Evolutionary conservation across 2,329 filamentous ascomycete species (phyloP), one percentile per base, ranked within the genome.

Genomic region (Monilinia fructicola): DNA sequence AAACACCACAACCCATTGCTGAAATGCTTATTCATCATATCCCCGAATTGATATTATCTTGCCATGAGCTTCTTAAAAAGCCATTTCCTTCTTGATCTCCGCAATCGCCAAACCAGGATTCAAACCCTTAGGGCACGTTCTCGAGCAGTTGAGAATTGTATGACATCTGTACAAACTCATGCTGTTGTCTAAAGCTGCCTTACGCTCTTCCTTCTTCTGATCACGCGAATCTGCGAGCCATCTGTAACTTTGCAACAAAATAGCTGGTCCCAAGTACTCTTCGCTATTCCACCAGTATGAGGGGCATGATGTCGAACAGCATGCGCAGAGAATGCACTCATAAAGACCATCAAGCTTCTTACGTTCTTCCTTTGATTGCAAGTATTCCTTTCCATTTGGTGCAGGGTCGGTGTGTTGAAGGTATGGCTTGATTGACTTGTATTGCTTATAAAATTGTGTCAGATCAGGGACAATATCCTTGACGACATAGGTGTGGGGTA

Each of bases 231-330:
- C 95, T 77, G 89, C 90, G 73, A 99, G 85, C 95, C 95, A 99
- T 78, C 94, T 89, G 88, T 98, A 99, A 11, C 93, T 97, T 83
- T 99, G 95, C 73, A 99, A 88, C 64, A 99, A 90, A 69, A 99
- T 92, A 73, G 95, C 95, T 68, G 95, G 95, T 71, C 95, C 95
- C 61, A 99, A 91, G 83, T 99, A 99, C 81, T 98, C 93, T 82
- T 98, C 93, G 74, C 90, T 89, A 85, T 99, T 99, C 95, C 95
- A 99, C 95, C 95, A 99, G 86, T 99, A 99, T 23, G 93, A 97
- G n/a, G 95, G 95, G 85, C 95, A 99, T 56, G 94, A 97, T 28
- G 95, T 99, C 73, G 91, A 95, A 88, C 95, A 99, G 89, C 95
- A 99, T 74, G 94, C 94, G 85, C 95, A 99, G 67, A 99, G 90